Base-by-base conservation (phyloP, 2,329 filamentous ascomycete species). In the Cladosporium oxysporum region DNA sequence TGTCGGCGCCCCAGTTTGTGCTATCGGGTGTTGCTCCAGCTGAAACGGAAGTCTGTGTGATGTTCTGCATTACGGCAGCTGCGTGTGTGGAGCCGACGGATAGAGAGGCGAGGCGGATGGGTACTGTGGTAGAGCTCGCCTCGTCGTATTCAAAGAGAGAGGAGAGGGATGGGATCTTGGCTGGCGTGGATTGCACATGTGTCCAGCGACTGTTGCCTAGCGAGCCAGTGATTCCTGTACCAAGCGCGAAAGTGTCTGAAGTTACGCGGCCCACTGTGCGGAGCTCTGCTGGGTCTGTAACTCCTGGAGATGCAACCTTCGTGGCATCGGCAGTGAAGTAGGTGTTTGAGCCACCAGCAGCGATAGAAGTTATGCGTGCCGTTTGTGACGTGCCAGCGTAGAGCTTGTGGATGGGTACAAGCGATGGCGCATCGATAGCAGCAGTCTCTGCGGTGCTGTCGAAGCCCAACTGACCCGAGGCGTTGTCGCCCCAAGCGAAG, bases 401-500 rank as follows among this genome's bases (percentile, higher is more conserved):
- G 6, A 96, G 86, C 68, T 85, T 87, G 67, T 87, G 85, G 47
- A 91, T 85, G 0, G 91, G 86, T 2, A 98, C 76, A 6, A 89
- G 84, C 3, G 88, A 87, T 0, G 95, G 93, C 0, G 84, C 84
- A 69, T 94, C 91, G 28, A 91, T 82, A 66, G 81, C 85, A 8
- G 87, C 83, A 18, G 86, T 81, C 31, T 89, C 85, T 0, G 85
- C 76, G 58, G 88, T 87, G 62, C 85, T 87, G 60, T 92, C 87
- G 72, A 94, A 88, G n/a, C 94, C 94, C 3, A 98, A 84, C 78
- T 98, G 95, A n/a, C 95, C 95, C 52, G 87, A 86, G 0, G 89
- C 88, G 79, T 98, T 98, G 77, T 98, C 93, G 44, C 95, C 95
- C 79, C 96, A 98, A 7, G 88, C 84, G 77, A 95, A 97, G 18